Conservation (phyloP, 2,329 filamentous ascomycete species). For the Phaeosphaeriaceae sp. region DNA sequence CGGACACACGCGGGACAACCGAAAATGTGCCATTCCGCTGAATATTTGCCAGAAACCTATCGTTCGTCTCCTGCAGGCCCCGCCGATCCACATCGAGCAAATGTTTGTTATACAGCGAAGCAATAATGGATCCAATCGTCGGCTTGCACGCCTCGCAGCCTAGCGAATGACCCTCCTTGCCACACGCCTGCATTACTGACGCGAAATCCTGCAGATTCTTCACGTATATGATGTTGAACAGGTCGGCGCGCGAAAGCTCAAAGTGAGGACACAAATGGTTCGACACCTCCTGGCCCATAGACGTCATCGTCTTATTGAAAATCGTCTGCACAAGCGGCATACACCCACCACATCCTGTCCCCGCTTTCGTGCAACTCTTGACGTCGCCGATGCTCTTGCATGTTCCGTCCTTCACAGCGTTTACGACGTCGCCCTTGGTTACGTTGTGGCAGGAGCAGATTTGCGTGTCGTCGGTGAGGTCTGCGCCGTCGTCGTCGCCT, state of each 20-base stretch:
- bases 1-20: slow-evolving; percentile 81
- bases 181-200: slow-evolving; percentile 79
- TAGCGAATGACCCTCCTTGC: slow-evolving; percentile 72
- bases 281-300: slow-evolving; percentile 84
- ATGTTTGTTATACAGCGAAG: slow-evolving; percentile 83
- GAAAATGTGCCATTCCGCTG: slow-evolving; percentile 91
- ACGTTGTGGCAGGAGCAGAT: slow-evolving; percentile 96
- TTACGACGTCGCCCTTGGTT: slow-evolving; percentile 79
- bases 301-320: slow-evolving; percentile 86
- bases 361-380: slow-evolving; percentile 90
- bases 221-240: slow-evolving; percentile 88
- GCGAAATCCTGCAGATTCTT: slow-evolving; percentile 75
- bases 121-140: slow-evolving; percentile 77
- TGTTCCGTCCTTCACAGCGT: slow-evolving; percentile 73
- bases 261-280: slow-evolving; percentile 89
- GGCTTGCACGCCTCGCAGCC: slow-evolving; percentile 91
- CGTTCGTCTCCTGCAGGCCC: slow-evolving; percentile 89
- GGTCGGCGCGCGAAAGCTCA: slow-evolving; percentile 78
- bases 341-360: slow-evolving; percentile 88
- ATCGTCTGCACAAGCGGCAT: slow-evolving; percentile 88
- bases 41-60: slow-evolving; percentile 86
- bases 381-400: slow-evolving; percentile 84
- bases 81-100: slow-evolving; percentile 74
- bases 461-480: slow-evolving; percentile 83
- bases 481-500: slow-evolving; percentile 76